Evolutionary conservation across 805 yeast species (phyloP).

Genomic region (Yamadazyma philogaea): DNA sequence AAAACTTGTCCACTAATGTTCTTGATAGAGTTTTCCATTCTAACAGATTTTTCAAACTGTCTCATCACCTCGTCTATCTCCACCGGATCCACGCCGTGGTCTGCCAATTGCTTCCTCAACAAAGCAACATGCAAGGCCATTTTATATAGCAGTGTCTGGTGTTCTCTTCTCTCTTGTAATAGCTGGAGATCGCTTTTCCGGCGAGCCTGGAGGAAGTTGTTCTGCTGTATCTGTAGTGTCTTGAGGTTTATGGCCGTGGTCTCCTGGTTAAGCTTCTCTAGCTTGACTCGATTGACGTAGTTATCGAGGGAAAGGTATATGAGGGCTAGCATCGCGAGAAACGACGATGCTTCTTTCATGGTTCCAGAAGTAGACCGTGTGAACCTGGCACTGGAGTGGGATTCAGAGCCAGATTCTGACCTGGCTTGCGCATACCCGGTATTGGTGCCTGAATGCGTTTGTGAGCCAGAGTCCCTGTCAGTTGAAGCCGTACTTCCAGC

Average conservation of each 20-base stretch:
- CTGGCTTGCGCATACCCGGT: too few species aligned
- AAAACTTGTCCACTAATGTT: constrained; percentile 53
- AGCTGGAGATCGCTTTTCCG: constrained; percentile 52
- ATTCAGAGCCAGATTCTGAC: background rate
- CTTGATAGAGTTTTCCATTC: constrained; percentile 52
- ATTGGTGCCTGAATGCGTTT: background rate
- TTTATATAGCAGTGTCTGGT: constrained; percentile 49
- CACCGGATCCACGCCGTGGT: constrained; percentile 57
- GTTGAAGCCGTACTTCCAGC: background rate
- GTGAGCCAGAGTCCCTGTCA: background rate
- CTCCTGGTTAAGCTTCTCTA: constrained; percentile 35
- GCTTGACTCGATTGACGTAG: constrained; percentile 38
- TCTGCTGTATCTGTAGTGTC: constrained; percentile 42
- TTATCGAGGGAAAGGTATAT: constrained; percentile 52
- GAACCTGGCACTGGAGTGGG: constrained; percentile 3
- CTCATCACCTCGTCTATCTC: constrained; percentile 49
- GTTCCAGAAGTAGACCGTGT: constrained; percentile 3
- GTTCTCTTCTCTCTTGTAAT: constrained; percentile 49
- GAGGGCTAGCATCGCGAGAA: constrained; percentile 42
- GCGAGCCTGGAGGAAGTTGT: constrained; percentile 47
- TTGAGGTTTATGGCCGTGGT: constrained; percentile 36
- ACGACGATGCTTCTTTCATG: constrained; percentile 38
- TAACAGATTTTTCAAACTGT: constrained; percentile 58
- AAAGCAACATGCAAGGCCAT: constrained; percentile 68
- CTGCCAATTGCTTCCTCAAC: constrained; percentile 56